Conservation (phyloP, 2,329 filamentous ascomycete genomes). For the Fusarium cicatricum region DNA sequence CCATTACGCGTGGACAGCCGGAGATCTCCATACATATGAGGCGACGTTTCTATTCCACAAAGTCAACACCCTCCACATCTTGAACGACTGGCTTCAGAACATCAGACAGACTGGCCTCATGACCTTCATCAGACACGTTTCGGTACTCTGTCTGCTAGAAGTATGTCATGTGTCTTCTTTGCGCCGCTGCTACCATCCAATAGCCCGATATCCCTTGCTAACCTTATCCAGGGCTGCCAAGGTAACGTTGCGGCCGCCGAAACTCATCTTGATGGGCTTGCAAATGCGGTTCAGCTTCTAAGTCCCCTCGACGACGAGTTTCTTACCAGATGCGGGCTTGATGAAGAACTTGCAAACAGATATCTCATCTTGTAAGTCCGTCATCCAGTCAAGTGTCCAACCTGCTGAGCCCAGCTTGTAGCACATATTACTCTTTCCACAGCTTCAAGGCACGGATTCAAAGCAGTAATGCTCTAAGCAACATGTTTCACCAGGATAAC, state of each 20-base stretch:
- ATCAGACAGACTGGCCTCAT: conserved; percentile 13
- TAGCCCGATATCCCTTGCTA: background rate
- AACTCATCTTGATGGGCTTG: conserved; percentile 32
- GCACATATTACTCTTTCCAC: conserved; percentile 30
- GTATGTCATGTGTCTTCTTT: background rate
- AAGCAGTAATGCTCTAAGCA: conserved; percentile 13
- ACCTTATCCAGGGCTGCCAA: conserved; percentile 15
- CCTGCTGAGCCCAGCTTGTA: background rate
- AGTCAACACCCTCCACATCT: conserved; percentile 21
- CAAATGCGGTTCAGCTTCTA: conserved; percentile 25
- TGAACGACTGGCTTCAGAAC: conserved; percentile 30
- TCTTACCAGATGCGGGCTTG: background rate
- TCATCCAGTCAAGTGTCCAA: fast-evolving
- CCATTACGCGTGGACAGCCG: conserved; percentile 37
- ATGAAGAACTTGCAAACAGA: conserved; percentile 34
- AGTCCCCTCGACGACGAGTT: conserved; percentile 12
- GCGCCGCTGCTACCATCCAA: background rate
- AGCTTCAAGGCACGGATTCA: conserved; percentile 34
- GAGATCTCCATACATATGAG: conserved; percentile 27
- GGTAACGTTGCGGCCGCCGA: conserved; percentile 31
- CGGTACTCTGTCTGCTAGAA: conserved; percentile 30
- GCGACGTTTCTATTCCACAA: conserved; percentile 36
- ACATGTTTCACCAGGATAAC: conserved; percentile 16
- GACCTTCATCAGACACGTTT: conserved; percentile 33
- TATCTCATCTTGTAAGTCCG: conserved; percentile 33